Percentiles rank a stretch among this genome's conserved stretches.
Evolutionary conservation across 2,329 filamentous ascomycete species (phyloP).

Genomic region (Colletotrichum tamarilloi): DNA sequence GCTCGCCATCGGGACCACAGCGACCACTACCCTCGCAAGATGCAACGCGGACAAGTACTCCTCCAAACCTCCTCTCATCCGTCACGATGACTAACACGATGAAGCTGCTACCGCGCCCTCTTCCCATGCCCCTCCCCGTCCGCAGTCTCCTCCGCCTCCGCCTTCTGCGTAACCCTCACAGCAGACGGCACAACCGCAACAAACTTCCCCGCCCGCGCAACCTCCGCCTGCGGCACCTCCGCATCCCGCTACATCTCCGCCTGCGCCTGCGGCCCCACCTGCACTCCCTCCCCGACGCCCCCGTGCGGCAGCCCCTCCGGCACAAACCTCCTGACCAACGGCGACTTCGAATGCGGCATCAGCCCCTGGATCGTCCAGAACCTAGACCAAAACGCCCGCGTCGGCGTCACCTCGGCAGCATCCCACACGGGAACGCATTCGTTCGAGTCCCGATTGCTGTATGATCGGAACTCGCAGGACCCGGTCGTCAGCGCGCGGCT

Average conservation of each 20-base stretch:
- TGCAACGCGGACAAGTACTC: constrained; percentile 25
- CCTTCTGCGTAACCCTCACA: constrained; percentile 40
- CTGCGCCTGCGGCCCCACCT: constrained; percentile 38
- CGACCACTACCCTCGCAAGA: neutral
- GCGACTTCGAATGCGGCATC: constrained; percentile 24
- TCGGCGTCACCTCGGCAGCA: neutral
- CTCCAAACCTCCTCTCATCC: neutral
- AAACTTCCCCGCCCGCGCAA: constrained; percentile 37
- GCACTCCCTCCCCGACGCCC: constrained; percentile 18
- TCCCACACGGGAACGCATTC: neutral
- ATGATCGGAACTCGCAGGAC: neutral
- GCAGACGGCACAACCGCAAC: constrained; percentile 36
- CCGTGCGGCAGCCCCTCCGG: neutral
- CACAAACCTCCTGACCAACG: constrained; percentile 18
- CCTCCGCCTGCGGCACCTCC: constrained; percentile 35
- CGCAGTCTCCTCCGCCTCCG: constrained; percentile 34
- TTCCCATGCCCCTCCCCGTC: constrained; percentile 37
- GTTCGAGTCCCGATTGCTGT: constrained; percentile 1
- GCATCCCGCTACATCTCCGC: constrained; percentile 36
- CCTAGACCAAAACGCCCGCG: constrained; percentile 26
- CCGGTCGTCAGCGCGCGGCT: neutral
- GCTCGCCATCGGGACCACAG: neutral
- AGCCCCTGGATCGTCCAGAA: constrained; percentile 37
- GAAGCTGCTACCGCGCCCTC: constrained; percentile 39
- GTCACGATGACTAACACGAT: neutral